These are phyloP conservation scores for Lyophyllum semitale DNA, from an alignment of 768 basidiomycete genomes.

Conservation along the genomic window DNA sequence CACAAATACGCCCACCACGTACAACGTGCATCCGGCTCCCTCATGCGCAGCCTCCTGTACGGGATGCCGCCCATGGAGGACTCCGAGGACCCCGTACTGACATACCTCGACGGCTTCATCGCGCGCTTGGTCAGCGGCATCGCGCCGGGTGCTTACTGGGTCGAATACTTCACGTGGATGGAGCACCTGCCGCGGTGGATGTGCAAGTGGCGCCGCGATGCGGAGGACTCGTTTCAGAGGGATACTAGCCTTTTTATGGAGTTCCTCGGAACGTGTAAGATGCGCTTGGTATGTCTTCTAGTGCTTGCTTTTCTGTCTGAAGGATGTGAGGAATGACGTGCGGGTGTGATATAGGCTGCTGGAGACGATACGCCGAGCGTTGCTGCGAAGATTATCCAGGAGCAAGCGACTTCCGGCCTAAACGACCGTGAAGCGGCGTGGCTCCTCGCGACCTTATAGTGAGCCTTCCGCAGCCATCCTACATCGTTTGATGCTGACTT, in stretches of 20 bases:
- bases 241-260: background rate
- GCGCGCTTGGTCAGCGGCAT: background rate
- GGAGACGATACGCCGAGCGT: background rate
- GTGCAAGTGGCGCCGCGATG: background rate
- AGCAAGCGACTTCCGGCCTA: slow-evolving; percentile 8
- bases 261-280: too few relatives aligned
- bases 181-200: background rate
- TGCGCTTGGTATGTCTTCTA: too few relatives aligned
- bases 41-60: slow-evolving; percentile 8
- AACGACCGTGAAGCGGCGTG: background rate
- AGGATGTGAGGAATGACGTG: background rate
- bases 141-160: background rate
- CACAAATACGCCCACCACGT: slow-evolving; percentile 25
- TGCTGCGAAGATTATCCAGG: background rate
- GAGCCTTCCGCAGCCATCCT: too few relatives aligned
- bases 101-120: background rate
- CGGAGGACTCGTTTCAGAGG: background rate
- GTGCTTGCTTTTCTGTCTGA: too few relatives aligned
- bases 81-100: background rate
- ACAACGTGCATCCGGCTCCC: background rate
- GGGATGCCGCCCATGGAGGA: slow-evolving; percentile 2
- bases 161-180: background rate
- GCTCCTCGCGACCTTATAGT: background rate
- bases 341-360: too few relatives aligned
- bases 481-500: too few relatives aligned